phyloP scores from a whole-genome alignment of 441 rosid genomes.

The Adansonia gregorii region DNA sequence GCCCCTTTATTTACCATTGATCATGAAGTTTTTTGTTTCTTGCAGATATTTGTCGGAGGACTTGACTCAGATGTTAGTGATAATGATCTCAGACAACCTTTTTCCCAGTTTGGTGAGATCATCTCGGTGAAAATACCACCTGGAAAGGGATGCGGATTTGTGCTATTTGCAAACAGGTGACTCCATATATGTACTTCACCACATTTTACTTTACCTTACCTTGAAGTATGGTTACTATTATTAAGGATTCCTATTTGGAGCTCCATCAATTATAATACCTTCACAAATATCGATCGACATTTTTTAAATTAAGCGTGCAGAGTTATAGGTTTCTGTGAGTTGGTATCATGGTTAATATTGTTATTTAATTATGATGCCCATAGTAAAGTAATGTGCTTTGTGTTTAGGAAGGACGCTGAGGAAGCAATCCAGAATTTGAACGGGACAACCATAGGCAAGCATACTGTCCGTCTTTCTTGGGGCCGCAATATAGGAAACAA shows the following conservation, averaged over 20 bases:
- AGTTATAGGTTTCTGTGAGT: neutral
- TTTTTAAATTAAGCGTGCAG: neutral
- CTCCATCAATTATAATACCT: neutral
- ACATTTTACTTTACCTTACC: neutral
- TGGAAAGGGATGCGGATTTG: constrained; percentile 93
- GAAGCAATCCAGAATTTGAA: constrained; percentile 75
- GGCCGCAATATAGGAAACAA: constrained; percentile 83
- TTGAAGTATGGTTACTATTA: constrained; percentile 12
- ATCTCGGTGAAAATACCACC: constrained; percentile 88
- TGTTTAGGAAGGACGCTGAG: constrained; percentile 79
- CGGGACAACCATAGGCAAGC: constrained; percentile 82
- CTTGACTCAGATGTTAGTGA: constrained; percentile 81
- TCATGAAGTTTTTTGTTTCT: constrained; percentile 24
- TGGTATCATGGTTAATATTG: neutral
- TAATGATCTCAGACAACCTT: constrained; percentile 79
- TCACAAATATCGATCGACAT: neutral
- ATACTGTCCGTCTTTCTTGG: constrained; percentile 92
- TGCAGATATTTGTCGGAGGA: constrained; percentile 91
- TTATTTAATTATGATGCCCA: neutral
- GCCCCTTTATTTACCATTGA: constrained; percentile 23
- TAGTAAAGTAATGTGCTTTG: constrained; percentile 26
- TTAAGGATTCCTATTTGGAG: neutral
- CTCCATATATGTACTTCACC: constrained; percentile 17
- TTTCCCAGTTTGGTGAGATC: constrained; percentile 86
- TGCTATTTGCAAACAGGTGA: constrained; percentile 79